phyloP scores from a whole-genome alignment of 352 stramenopile genomes.

The Blastocystis sp. region DNA sequence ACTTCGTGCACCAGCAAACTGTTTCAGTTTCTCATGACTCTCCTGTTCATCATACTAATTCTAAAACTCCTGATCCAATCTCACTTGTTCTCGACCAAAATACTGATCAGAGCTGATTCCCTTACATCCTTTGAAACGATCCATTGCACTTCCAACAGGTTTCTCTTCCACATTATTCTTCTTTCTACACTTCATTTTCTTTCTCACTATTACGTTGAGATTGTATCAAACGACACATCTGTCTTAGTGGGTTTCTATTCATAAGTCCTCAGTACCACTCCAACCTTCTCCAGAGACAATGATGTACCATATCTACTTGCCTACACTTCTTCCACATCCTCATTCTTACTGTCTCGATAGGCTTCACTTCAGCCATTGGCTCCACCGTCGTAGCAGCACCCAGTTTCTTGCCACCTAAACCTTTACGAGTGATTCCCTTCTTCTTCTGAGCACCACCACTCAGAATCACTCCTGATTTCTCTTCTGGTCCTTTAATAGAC shows the following conservation, averaged over 20 bases:
- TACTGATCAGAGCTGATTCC: slow-evolving; percentile 59
- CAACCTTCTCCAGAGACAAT: slow-evolving; percentile 45
- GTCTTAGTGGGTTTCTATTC: slow-evolving; percentile 22
- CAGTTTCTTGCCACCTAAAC: slow-evolving; percentile 32
- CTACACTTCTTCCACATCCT: not conserved
- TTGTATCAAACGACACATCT: not conserved
- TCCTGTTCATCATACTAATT: slow-evolving; percentile 55
- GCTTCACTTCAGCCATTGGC: slow-evolving; percentile 46
- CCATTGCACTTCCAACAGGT: not conserved
- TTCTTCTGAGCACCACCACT: not conserved
- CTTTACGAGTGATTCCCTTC: not conserved
- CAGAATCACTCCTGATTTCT: not conserved
- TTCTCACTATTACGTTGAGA: not conserved
- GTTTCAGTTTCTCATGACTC: slow-evolving; percentile 59
- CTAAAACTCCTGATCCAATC: not conserved
- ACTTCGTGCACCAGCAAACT: slow-evolving; percentile 60
- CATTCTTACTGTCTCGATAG: not conserved
- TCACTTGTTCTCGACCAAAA: slow-evolving; percentile 51
- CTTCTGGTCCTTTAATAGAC: not conserved
- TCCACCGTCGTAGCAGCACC: not conserved
- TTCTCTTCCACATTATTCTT: not conserved
- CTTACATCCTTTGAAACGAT: slow-evolving; percentile 59
- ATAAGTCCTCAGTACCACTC: not conserved
- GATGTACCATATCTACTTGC: not conserved
- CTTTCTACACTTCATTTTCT: not conserved